Conservation (phyloP, 148 eudicot genomes). For the Persicaria maculosa region DNA sequence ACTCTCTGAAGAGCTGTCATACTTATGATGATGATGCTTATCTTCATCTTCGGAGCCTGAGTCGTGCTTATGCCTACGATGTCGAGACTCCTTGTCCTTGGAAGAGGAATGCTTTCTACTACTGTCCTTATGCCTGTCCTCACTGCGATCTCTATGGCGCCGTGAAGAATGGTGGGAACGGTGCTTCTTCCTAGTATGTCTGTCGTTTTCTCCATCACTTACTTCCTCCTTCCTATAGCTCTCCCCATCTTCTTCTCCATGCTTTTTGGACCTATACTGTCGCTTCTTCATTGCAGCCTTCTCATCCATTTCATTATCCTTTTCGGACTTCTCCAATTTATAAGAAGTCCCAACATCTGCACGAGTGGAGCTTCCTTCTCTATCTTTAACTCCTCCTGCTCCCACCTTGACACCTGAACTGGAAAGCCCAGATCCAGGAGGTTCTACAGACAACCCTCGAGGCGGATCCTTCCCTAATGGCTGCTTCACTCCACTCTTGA, state of each 20-base stretch:
- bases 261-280: slow-evolving; percentile 43
- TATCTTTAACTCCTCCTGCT: slow-evolving; percentile 26
- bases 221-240: slow-evolving; percentile 16
- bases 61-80: slow-evolving; percentile 17
- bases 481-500: slow-evolving; percentile 50
- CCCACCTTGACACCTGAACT: slow-evolving; percentile 18
- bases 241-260: slow-evolving; percentile 21
- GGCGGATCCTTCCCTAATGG: slow-evolving; percentile 39
- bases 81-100: slow-evolving; percentile 32
- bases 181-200: slow-evolving; percentile 47
- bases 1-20: slow-evolving; percentile 18
- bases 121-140: slow-evolving; percentile 41
- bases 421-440: slow-evolving; percentile 26
- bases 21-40: slow-evolving; percentile 14
- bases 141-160: slow-evolving; percentile 39
- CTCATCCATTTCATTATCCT: slow-evolving; percentile 38
- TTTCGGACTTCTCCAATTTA: slow-evolving; percentile 25
- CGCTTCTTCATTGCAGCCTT: slow-evolving; percentile 41
- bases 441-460: slow-evolving; percentile 56
- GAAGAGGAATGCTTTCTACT: slow-evolving; percentile 40
- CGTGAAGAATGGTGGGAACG: slow-evolving; percentile 38
- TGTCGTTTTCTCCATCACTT: slow-evolving; percentile 21
- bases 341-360: slow-evolving; percentile 25
- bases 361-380: slow-evolving; percentile 41
- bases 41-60: slow-evolving; percentile 31